Conservation (phyloP, 768 basidiomycete species). For the Lactarius hatsudake region DNA sequence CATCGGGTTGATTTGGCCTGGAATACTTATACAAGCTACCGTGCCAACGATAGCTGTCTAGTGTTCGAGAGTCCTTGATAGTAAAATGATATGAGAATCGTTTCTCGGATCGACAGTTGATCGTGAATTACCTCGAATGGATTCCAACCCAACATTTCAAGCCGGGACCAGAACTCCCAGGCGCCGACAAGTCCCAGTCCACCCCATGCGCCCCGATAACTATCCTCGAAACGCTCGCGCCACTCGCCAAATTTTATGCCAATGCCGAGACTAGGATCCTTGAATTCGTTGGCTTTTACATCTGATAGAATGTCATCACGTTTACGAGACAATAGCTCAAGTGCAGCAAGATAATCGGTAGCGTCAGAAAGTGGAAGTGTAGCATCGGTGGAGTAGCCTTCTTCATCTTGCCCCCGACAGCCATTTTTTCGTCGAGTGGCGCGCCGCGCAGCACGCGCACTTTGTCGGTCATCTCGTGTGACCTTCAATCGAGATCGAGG, state of each 20-base stretch:
- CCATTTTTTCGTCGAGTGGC: slow-evolving; percentile 38
- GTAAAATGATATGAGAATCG: slow-evolving; percentile 14
- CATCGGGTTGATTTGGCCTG: slow-evolving; percentile 27
- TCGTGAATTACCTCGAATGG: slow-evolving; percentile 63
- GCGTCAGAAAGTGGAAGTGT: slow-evolving; percentile 64
- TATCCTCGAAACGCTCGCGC: slow-evolving; percentile 75
- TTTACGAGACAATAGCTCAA: slow-evolving; percentile 49
- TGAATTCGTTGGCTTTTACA: slow-evolving; percentile 81
- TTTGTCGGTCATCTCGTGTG: slow-evolving; percentile 52
- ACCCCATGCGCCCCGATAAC: slow-evolving; percentile 85
- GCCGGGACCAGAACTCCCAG: slow-evolving; percentile 93
- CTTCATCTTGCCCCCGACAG: slow-evolving; percentile 44
- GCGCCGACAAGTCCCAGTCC: slow-evolving; percentile 82
- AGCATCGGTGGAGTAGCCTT: slow-evolving; percentile 87
- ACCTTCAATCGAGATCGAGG: slow-evolving; percentile 47
- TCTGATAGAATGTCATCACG: slow-evolving; percentile 67
- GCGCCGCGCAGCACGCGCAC: slow-evolving; percentile 58
- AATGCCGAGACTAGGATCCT: slow-evolving; percentile 71
- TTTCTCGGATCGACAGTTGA: neutral
- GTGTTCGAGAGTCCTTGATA: slow-evolving; percentile 46
- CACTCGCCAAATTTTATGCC: slow-evolving; percentile 64
- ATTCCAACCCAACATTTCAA: slow-evolving; percentile 87
- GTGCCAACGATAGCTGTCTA: slow-evolving; percentile 88
- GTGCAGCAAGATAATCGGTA: slow-evolving; percentile 64
- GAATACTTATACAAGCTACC: slow-evolving; percentile 75